phyloP scores from a whole-genome alignment of 169 alveolate species.

The Perkinsus olseni region DNA sequence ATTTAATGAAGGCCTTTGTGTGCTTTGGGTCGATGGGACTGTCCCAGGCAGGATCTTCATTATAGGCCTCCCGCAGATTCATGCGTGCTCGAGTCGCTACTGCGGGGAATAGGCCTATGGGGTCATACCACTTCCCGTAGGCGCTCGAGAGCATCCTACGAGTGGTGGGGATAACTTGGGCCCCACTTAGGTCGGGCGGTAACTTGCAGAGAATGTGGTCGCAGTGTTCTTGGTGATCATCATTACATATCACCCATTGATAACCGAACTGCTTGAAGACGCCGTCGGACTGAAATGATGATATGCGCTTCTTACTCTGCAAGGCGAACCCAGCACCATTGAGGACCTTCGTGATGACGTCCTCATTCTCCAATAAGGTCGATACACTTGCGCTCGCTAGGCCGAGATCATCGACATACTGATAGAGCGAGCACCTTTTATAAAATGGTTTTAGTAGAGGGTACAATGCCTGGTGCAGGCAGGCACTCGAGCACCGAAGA shows the following conservation, averaged over 20 bases:
- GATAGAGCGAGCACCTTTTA: not conserved
- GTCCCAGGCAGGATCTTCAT: not conserved
- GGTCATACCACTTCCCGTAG: not conserved
- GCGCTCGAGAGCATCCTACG: not conserved
- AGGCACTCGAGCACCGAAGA: not conserved
- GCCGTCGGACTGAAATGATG: not conserved
- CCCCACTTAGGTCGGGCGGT: not conserved
- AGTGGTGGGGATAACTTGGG: not conserved
- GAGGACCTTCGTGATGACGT: not conserved
- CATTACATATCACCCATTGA: not conserved
- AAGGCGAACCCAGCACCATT: not conserved
- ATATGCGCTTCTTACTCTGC: not conserved
- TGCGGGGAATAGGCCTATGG: not conserved
- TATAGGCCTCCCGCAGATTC: not conserved
- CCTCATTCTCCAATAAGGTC: not conserved
- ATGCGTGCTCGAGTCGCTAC: not conserved
- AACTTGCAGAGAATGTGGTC: not conserved
- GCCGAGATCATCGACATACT: not conserved
- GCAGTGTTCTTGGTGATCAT: not conserved
- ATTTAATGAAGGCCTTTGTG: not conserved
- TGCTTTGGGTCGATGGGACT: not conserved
- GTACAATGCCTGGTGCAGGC: not conserved
- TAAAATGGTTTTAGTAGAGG: not conserved
- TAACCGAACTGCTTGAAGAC: not conserved
- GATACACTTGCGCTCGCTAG: not conserved